Percentiles rank a stretch among this genome's conserved stretches.
These are phyloP conservation scores for Gentiana dahurica DNA, from an alignment of 257 asterid genomes.

Conservation along the genomic window DNA sequence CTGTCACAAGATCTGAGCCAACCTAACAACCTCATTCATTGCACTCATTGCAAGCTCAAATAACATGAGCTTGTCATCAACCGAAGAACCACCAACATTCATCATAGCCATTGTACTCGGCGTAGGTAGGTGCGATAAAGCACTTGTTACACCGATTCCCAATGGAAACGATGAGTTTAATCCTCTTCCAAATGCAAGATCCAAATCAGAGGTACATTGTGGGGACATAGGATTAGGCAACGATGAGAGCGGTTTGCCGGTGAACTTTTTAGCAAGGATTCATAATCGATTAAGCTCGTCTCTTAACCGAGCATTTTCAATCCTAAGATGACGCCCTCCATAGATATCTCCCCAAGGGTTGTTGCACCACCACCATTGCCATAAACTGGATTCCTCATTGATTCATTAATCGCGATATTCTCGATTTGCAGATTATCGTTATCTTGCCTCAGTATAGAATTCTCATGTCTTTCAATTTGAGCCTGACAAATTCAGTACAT, in stretches of 20 bases:
- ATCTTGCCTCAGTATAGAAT: constrained; percentile 54
- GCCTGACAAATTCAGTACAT: constrained; percentile 22
- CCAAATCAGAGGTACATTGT: constrained; percentile 28
- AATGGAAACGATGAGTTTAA: constrained; percentile 34
- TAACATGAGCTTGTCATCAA: constrained; percentile 27
- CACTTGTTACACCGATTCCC: constrained; percentile 32
- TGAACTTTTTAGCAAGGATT: constrained; percentile 37
- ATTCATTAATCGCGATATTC: constrained; percentile 58
- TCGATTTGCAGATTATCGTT: constrained; percentile 67
- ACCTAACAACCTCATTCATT: constrained; percentile 57
- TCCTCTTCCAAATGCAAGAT: constrained; percentile 50
- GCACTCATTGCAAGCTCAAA: constrained; percentile 48
- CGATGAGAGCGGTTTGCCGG: constrained; percentile 25
- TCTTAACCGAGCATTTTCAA: constrained; percentile 59
- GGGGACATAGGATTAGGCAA: constrained; percentile 18
- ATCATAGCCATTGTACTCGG: constrained; percentile 21
- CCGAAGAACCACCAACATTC: constrained; percentile 16
- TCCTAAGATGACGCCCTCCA: constrained; percentile 57
- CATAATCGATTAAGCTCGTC: constrained; percentile 48
- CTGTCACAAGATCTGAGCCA: constrained; percentile 49
- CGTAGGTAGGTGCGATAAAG: constrained; percentile 19
- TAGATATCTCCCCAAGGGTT: constrained; percentile 36
- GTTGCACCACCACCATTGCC: constrained; percentile 57
- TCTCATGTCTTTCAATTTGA: constrained; percentile 69
- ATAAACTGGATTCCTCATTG: constrained; percentile 52